Conservation (phyloP, 805 yeast species). For the Lipomyces lipofer region DNA sequence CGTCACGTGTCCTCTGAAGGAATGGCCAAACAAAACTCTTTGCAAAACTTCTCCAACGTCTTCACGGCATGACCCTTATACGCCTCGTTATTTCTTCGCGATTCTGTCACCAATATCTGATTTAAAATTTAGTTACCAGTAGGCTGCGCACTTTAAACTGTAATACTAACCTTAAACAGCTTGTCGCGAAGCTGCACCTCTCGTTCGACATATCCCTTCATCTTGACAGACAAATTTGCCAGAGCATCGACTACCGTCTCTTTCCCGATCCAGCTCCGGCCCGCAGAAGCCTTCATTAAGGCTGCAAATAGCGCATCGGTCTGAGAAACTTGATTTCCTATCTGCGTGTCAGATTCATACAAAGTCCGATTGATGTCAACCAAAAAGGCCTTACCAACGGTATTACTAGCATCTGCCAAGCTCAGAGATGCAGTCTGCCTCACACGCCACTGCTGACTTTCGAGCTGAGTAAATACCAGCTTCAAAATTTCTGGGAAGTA, state of each 20-base stretch:
- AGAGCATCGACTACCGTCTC: slow-evolving; percentile 72
- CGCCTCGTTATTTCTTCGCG: slow-evolving; percentile 61
- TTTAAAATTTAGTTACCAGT: slow-evolving; percentile 22
- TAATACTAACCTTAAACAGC: slow-evolving; percentile 18
- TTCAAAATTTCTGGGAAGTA: slow-evolving; percentile 68
- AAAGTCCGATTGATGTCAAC: not conserved
- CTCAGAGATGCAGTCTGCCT: slow-evolving; percentile 72
- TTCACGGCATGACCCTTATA: slow-evolving; percentile 62
- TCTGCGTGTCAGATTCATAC: not conserved
- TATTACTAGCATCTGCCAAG: slow-evolving; percentile 57
- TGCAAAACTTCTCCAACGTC: slow-evolving; percentile 49
- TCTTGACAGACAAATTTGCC: slow-evolving; percentile 55
- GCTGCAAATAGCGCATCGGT: slow-evolving; percentile 49
- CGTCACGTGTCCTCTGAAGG: slow-evolving; percentile 8
- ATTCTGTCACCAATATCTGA: slow-evolving; percentile 56
- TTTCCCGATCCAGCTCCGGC: slow-evolving; percentile 88
- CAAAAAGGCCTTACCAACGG: slow-evolving; percentile 39
- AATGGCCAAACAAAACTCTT: slow-evolving; percentile 14
- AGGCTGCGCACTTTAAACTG: not conserved
- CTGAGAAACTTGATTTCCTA: slow-evolving; percentile 5
- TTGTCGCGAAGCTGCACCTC: slow-evolving; percentile 40
- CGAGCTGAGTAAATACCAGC: slow-evolving; percentile 52
- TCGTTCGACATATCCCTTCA: slow-evolving; percentile 42
- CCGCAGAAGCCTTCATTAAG: slow-evolving; percentile 62
- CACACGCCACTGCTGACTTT: slow-evolving; percentile 59